These are phyloP conservation scores for Quercus agrifolia DNA, from an alignment of 306 rosid genomes.

Conservation along the genomic window DNA sequence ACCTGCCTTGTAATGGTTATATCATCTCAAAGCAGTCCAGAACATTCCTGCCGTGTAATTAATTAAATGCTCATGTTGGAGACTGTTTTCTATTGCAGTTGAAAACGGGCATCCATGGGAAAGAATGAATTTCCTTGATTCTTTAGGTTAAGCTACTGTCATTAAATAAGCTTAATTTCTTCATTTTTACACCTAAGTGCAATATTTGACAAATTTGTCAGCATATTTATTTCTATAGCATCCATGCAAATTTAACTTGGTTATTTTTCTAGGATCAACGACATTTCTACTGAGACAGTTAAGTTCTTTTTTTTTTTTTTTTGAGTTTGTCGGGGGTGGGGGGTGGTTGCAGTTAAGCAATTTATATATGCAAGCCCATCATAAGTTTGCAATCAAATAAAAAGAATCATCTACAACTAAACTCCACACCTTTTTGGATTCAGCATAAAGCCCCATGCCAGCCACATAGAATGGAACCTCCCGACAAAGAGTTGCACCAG, in stretches of 20 bases:
- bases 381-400: not conserved
- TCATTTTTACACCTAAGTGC: not conserved
- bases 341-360: too few species aligned
- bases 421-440: slow-evolving; percentile 79
- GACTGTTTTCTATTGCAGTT: not conserved
- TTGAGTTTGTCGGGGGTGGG: too few species aligned
- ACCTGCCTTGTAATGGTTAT: not conserved
- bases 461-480: slow-evolving; percentile 99
- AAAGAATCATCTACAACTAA: not conserved
- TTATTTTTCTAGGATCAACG: not conserved
- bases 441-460: slow-evolving; percentile 98
- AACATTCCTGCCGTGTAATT: not conserved
- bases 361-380: not conserved
- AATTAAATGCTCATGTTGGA: not conserved
- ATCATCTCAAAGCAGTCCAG: not conserved
- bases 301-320: not conserved
- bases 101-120: not conserved
- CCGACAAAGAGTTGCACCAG: slow-evolving; percentile 97
- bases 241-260: not conserved
- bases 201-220: not conserved
- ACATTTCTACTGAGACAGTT: not conserved
- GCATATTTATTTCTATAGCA: not conserved
- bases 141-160: not conserved
- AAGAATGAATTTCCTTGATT: not conserved
- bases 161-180: not conserved